Percentiles rank a stretch among this genome's conserved stretches.
Evolutionary conservation across 257 asterid genomes (phyloP).

Genomic region (Lavandula angustifolia): DNA sequence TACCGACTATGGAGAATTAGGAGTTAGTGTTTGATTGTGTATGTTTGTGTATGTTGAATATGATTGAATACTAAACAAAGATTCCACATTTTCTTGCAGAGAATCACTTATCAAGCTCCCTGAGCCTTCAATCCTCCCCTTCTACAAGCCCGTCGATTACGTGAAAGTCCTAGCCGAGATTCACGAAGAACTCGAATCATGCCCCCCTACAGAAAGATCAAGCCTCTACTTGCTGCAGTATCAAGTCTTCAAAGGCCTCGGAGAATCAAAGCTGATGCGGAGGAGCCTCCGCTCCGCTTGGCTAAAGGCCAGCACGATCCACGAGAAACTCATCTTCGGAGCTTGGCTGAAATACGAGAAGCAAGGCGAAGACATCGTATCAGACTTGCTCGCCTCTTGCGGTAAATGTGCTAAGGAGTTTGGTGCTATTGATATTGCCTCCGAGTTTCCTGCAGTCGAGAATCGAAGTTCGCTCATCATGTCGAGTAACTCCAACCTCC

Average conservation of each 20-base stretch:
- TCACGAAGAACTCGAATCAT: slow-evolving; percentile 93
- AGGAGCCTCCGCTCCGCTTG: slow-evolving; percentile 92
- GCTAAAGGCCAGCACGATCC: slow-evolving; percentile 66
- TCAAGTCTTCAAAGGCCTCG: slow-evolving; percentile 93
- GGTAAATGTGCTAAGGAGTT: slow-evolving; percentile 83
- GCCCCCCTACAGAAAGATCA: slow-evolving; percentile 65
- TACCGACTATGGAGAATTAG: too few species aligned
- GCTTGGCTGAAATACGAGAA: slow-evolving; percentile 96
- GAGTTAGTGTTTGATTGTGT: too few species aligned
- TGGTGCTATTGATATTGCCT: slow-evolving; percentile 66
- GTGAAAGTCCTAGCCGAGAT: slow-evolving; percentile 88
- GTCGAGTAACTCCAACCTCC: slow-evolving; percentile 25
- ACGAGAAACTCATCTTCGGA: slow-evolving; percentile 83
- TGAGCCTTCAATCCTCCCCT: slow-evolving; percentile 83
- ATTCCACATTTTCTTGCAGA: slow-evolving; percentile 52
- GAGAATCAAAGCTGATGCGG: slow-evolving; percentile 84
- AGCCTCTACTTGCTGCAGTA: slow-evolving; percentile 79
- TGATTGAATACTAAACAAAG: slow-evolving; percentile 15
- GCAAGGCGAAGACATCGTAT: slow-evolving; percentile 76
- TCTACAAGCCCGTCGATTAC: slow-evolving; percentile 86
- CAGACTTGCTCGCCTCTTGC: slow-evolving; percentile 75
- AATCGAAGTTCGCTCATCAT: slow-evolving; percentile 28
- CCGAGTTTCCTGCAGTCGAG: slow-evolving; percentile 55
- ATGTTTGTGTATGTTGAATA: too few species aligned
- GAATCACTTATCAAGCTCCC: slow-evolving; percentile 91